Evolutionary conservation across 495 filamentous ascomycete species (phyloP), one percentile per base, ranked within the genome.

Genomic region (Aspergillus sclerotioniger): DNA sequence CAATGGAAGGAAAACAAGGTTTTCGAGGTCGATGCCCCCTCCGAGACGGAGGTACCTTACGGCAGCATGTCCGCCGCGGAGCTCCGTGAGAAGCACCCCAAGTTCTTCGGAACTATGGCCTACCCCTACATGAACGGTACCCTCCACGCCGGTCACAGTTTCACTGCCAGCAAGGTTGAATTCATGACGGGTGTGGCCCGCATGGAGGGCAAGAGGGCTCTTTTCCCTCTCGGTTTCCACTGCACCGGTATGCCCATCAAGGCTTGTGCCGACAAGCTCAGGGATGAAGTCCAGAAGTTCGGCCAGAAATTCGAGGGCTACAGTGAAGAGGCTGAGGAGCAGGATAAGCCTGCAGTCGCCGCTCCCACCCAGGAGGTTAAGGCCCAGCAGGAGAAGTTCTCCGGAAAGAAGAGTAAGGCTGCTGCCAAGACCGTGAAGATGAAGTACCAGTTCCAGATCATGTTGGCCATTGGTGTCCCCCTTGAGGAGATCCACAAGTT

Each of bases 181-280:
- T 98, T 96, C 71, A 84, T 86, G 60, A 82, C 86, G 39, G 90
- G 92, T 35, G 89, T 87, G 61, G 86, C 87, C 39, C 78, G 93
- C 37, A 95, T 97, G 92, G 84, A 94, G 71, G 94, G 94, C 60
- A 90, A 90, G 76, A 80, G 88, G 46, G 80, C 84, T 57, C 79
- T 98, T 45, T 97, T 93, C 72, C 94, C 94, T 53, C 84, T 90
- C 49, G 95, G 94, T 13, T 98, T 89, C 75, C 94, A 98, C 76
- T 95, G 91, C 75, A 97, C 95, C 0, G 94, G 94, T 68, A 93
- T 98, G 85, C 92, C 94, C 5, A 98, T 98, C 76, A 97, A 96
- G 72, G 92, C 94, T 5, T 96, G 90, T 67, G 93, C 94, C 25
- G 94, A 98, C 75, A 98, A 97, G 76, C 85, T 98, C 35, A 79